Percentiles rank a stretch among this genome's conserved stretches.
These are phyloP conservation scores for Aegilops tauschii DNA, from an alignment of 176 grass and related monocot species.

Conservation along the genomic window DNA sequence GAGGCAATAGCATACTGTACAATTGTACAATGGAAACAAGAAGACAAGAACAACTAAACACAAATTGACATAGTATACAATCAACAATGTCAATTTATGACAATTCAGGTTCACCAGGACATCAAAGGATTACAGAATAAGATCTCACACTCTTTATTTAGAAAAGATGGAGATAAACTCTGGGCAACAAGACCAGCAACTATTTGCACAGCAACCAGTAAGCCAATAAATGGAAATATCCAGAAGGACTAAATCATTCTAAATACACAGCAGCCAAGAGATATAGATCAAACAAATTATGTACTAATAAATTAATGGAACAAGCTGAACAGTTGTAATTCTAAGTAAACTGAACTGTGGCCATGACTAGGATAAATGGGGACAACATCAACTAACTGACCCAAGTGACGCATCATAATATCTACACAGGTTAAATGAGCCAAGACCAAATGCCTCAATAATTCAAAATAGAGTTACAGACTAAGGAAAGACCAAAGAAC, in stretches of 20 bases:
- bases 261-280: background rate
- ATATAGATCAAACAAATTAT: too few relatives aligned
- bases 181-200: background rate
- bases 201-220: constrained; percentile 7
- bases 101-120: background rate
- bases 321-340: background rate
- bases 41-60: background rate
- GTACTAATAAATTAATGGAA: background rate
- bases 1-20: background rate
- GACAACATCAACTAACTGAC: background rate
- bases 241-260: background rate
- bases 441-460: background rate
- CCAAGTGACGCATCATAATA: background rate
- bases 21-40: background rate
- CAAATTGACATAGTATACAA: background rate
- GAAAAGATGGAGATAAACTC: background rate
- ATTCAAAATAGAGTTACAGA: background rate
- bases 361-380: background rate
- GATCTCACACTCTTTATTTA: too few relatives aligned
- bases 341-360: background rate
- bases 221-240: background rate
- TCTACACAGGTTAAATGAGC: background rate
- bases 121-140: background rate
- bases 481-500: background rate
- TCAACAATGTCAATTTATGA: background rate